Percentiles rank a stretch among this genome's conserved stretches.
phyloP scores from a whole-genome alignment of 352 stramenopile genomes.

The Peronosclerospora sorghi region DNA sequence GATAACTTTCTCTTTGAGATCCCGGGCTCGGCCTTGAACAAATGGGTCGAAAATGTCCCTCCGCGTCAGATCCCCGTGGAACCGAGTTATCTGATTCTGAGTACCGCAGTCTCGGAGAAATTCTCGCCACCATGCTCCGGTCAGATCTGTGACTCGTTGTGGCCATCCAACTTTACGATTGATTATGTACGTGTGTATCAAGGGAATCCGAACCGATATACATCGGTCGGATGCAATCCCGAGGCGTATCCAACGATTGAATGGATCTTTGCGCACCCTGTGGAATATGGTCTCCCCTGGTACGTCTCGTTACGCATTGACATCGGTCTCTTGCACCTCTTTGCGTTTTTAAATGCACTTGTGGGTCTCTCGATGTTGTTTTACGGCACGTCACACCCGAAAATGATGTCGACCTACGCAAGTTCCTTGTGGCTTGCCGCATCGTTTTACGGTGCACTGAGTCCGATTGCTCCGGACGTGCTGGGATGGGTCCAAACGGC shows the following conservation, averaged over 20 bases:
- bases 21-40: conserved; percentile 73
- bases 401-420: conserved; percentile 42
- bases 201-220: conserved; percentile 81
- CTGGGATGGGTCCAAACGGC: conserved; percentile 56
- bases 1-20: conserved; percentile 91
- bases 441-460: conserved; percentile 62
- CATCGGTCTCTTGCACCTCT: conserved; percentile 26
- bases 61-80: conserved; percentile 89
- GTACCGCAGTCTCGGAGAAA: conserved; percentile 94
- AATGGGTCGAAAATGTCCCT: conserved; percentile 51
- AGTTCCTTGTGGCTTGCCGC: conserved; percentile 51
- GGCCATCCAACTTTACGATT: conserved; percentile 89
- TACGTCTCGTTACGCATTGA: conserved; percentile 62
- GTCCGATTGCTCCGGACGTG: conserved; percentile 28
- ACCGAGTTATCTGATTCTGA: conserved; percentile 96
- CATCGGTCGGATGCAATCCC: conserved; percentile 90
- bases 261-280: conserved; percentile 88
- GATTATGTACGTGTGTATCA: conserved; percentile 94
- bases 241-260: conserved; percentile 79
- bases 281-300: conserved; percentile 75
- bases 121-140: conserved; percentile 86
- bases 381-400: conserved; percentile 36
- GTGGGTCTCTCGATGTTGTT: conserved; percentile 48
- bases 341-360: conserved; percentile 49
- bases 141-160: conserved; percentile 90